A percentile compares a stretch with the other conserved stretches of the same genome.
phyloP scores from a whole-genome alignment of 2,329 filamentous ascomycete species.

The Zymoseptoria brevis region DNA sequence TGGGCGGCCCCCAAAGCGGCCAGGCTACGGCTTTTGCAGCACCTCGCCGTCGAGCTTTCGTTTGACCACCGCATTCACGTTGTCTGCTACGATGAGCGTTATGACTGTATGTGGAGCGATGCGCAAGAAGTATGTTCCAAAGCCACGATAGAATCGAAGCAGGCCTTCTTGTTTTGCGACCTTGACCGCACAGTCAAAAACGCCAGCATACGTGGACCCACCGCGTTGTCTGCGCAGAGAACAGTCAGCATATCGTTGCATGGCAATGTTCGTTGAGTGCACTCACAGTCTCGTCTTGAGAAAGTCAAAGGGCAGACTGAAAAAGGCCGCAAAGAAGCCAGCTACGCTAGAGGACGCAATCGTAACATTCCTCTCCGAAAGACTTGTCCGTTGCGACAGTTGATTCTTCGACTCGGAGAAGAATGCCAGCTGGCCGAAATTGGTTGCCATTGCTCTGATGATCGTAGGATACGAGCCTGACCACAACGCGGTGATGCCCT shows the following conservation, averaged over 20 bases:
- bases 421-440: constrained; percentile 93
- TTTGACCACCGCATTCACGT: constrained; percentile 7
- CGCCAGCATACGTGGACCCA: constrained; percentile 61
- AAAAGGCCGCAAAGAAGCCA: constrained; percentile 93
- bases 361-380: constrained; percentile 59
- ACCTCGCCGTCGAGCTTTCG: background rate
- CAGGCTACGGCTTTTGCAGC: background rate
- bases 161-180: constrained; percentile 82
- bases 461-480: constrained; percentile 83
- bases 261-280: background rate
- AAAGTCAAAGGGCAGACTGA: constrained; percentile 93
- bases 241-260: background rate
- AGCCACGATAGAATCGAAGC: constrained; percentile 89
- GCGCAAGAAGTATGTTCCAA: constrained; percentile 68
- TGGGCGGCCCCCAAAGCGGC: no score
- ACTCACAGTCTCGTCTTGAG: constrained; percentile 63
- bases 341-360: constrained; percentile 79
- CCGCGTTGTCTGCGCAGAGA: background rate
- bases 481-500: constrained; percentile 79
- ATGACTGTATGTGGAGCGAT: constrained; percentile 17
- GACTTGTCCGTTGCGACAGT: constrained; percentile 58
- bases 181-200: constrained; percentile 84
- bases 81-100: constrained; percentile 16
- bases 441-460: constrained; percentile 90
- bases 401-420: constrained; percentile 92